Evolutionary conservation across 345 rosid genomes (phyloP).

Genomic region (Eucalyptus marginata): DNA sequence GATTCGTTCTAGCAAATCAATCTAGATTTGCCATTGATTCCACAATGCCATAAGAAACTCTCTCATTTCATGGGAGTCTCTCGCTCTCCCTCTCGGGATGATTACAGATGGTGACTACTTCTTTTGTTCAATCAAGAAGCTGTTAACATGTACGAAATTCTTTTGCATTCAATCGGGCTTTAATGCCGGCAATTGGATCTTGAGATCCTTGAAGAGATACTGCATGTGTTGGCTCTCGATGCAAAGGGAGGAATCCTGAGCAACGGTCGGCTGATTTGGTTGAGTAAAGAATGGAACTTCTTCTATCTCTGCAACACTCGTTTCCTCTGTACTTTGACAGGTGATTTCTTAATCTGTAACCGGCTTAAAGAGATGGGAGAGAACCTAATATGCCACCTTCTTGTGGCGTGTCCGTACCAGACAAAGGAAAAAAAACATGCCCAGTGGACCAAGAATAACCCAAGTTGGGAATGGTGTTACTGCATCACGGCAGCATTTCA

Average conservation of each 20-base stretch:
- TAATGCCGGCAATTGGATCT: not conserved
- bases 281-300: not conserved
- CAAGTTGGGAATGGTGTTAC: not conserved
- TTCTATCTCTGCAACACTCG: not conserved
- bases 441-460: not conserved
- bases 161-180: not conserved
- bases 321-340: not conserved
- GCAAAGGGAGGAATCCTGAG: not conserved
- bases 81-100: not conserved
- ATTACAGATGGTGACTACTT: not conserved
- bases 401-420: not conserved
- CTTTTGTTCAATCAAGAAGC: not conserved
- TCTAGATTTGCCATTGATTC: too few species aligned
- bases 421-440: not conserved
- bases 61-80: not conserved
- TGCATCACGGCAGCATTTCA: not conserved
- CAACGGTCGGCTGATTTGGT: not conserved
- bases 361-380: not conserved
- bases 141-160: not conserved
- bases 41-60: too few species aligned
- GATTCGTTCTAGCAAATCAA: too few species aligned
- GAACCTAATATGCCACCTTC: not conserved
- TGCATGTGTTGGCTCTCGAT: not conserved
- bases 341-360: not conserved
- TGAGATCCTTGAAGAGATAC: not conserved